These are phyloP conservation scores for Blepharisma undulans DNA, from an alignment of 169 alveolate genomes.

Conservation along the genomic window DNA sequence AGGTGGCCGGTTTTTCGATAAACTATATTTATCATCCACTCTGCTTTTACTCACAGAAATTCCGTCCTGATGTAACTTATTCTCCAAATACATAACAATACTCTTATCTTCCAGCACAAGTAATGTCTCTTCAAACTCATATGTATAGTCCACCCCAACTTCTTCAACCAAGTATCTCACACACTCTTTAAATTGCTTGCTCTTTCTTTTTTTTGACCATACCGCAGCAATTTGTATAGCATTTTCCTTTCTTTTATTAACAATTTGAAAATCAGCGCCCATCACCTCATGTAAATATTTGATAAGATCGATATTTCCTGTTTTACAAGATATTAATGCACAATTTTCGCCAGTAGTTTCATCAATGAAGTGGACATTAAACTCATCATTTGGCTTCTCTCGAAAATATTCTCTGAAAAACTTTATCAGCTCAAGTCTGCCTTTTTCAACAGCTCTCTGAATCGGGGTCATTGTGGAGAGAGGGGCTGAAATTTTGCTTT, in stretches of 20 bases:
- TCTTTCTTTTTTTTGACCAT: background rate
- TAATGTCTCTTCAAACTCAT: slow-evolving; percentile 33
- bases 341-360: slow-evolving; percentile 38
- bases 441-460: slow-evolving; percentile 29
- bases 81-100: slow-evolving; percentile 10
- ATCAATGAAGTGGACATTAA: slow-evolving; percentile 23
- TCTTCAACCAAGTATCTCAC: slow-evolving; percentile 22
- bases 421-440: slow-evolving; percentile 3
- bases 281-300: background rate
- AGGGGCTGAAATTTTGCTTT: background rate
- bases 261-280: background rate
- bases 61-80: slow-evolving; percentile 7
- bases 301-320: slow-evolving; percentile 28
- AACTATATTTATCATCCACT: slow-evolving; percentile 23
- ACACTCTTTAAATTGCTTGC: background rate
- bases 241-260: slow-evolving; percentile 29
- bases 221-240: slow-evolving; percentile 24
- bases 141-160: background rate
- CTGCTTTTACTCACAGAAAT: slow-evolving; percentile 17
- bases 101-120: slow-evolving; percentile 25
- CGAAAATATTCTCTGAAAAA: slow-evolving; percentile 14
- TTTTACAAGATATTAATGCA: slow-evolving; percentile 23
- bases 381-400: background rate
- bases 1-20: slow-evolving; percentile 24
- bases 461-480: slow-evolving; percentile 8